phyloP scores from a whole-genome alignment of 2,329 filamentous ascomycete species.

The Lasiodiplodia sp. region DNA sequence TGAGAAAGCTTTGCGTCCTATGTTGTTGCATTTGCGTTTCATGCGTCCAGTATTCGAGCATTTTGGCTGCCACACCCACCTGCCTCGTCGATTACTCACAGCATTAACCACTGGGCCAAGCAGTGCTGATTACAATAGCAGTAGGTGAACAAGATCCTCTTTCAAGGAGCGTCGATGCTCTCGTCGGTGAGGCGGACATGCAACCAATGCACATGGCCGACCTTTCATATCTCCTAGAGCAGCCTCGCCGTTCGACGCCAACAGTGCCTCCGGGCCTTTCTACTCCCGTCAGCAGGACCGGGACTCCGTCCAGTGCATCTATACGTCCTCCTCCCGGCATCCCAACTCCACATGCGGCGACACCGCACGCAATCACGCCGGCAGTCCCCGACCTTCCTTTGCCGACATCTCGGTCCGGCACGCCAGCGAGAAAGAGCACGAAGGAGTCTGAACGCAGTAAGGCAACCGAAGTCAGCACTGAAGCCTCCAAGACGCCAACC shows the following conservation, averaged over 20 bases:
- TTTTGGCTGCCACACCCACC: conserved; percentile 23
- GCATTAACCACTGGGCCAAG: neutral
- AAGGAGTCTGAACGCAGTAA: conserved; percentile 29
- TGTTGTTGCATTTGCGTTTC: conserved; percentile 18
- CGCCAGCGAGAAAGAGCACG: conserved; percentile 20
- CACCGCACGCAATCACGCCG: conserved; percentile 17
- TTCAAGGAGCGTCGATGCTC: conserved; percentile 69
- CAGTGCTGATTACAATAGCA: conserved; percentile 51
- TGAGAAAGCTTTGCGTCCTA: conserved; percentile 10
- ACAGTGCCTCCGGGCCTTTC: conserved; percentile 55
- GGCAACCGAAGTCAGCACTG: conserved; percentile 28
- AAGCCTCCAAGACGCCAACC: conserved; percentile 28
- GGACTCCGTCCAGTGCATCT: conserved; percentile 24
- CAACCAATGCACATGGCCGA: conserved; percentile 41
- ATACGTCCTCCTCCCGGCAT: conserved; percentile 28
- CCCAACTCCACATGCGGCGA: conserved; percentile 18
- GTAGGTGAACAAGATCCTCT: conserved; percentile 27
- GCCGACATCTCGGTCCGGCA: conserved; percentile 24
- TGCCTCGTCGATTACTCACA: conserved; percentile 27
- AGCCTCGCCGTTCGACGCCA: conserved; percentile 52
- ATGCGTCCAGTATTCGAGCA: conserved; percentile 30
- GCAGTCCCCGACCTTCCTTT: conserved; percentile 27
- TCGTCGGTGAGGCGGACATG: conserved; percentile 65
- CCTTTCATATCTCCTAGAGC: conserved; percentile 38
- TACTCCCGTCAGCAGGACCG: conserved; percentile 37